Evolutionary conservation across 371 early-diverging fungal genomes (phyloP), one percentile per base, ranked within the genome.

Genomic region (Mortierella sp.): DNA sequence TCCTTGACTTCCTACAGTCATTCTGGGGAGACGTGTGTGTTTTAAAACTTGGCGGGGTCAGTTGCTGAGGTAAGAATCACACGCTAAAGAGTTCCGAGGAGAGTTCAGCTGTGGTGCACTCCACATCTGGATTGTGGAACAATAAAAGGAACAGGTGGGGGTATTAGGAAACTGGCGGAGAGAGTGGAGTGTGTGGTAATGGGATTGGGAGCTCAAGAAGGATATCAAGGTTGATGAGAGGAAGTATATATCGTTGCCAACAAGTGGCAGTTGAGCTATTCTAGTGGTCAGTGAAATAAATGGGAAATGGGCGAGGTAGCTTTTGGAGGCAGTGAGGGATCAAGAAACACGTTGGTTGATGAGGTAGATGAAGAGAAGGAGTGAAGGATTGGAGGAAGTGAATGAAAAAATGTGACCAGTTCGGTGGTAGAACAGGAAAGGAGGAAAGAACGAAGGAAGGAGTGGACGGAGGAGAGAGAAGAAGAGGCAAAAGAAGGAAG

Each of bases 51-150:
- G 70, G n/a, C 47, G 28, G 72, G 19, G 38, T 31, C 19, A 9
- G 57, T 74, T 50, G 44, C 38, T 44, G 57, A 44, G 57, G 44
- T 54, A 44, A 42, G 58, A 74, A 74, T 21, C 54, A 24, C 24
- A 55, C 13, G 58, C 19, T 34, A 26, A n/a, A n/a, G 42, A n/a
- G 44, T 28, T 31, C 54, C 52, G 31, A 38, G n/a, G 28, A 74
- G 44, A 47, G 26, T n/a, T 45, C 19, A 44, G 16, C 19, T 11
- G 8, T 19, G 58, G 21, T 11, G 28, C 28, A 47, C 24, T 44
- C 31, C 19, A 65, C 65, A 65, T 65, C 8, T 65, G 65, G 21
- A 5, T 65, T 21, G 65, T 38, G 65, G 65, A 21, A 38, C 31
- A 34, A 21, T 65, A 21, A 21, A 54, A 24, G 21, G 16, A 21